Evolutionary conservation across 2,329 filamentous ascomycete species (phyloP).

Genomic region (Fusarium verticillioides): DNA sequence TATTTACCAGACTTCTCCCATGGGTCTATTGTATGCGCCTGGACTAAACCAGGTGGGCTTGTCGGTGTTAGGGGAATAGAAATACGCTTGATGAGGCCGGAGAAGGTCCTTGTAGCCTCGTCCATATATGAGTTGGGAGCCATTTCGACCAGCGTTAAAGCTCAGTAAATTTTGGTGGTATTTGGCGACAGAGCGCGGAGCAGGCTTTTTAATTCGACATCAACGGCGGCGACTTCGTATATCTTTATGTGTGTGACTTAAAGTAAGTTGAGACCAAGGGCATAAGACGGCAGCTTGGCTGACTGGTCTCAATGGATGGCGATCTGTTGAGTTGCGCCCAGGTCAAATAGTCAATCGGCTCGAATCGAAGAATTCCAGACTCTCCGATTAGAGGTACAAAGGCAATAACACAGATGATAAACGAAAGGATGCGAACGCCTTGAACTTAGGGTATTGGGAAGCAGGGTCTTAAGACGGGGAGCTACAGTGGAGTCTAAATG

Average conservation of each 20-base stretch:
- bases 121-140: constrained; percentile 50
- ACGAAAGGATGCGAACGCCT: constrained; percentile 31
- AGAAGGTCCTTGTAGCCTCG: constrained; percentile 50
- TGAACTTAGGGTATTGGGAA: constrained; percentile 20
- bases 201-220: constrained; percentile 43
- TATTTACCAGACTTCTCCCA: constrained; percentile 88
- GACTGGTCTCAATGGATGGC: neutral
- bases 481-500: constrained; percentile 38
- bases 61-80: constrained; percentile 68
- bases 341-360: constrained; percentile 12
- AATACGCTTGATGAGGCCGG: constrained; percentile 64
- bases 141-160: constrained; percentile 54
- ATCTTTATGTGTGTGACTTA: constrained; percentile 3
- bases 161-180: constrained; percentile 28
- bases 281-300: constrained; percentile 9
- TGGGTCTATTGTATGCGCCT: constrained; percentile 76
- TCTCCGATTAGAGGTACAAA: constrained; percentile 25
- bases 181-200: constrained; percentile 44
- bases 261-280: neutral
- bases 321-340: constrained; percentile 4
- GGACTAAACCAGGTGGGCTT: constrained; percentile 69
- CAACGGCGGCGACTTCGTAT: constrained; percentile 26
- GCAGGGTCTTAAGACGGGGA: constrained; percentile 40
- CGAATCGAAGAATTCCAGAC: constrained; percentile 43
- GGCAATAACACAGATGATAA: constrained; percentile 17